Evolutionary conservation across 2,329 filamentous ascomycete species (phyloP).

Genomic region (Claviceps sp.): DNA sequence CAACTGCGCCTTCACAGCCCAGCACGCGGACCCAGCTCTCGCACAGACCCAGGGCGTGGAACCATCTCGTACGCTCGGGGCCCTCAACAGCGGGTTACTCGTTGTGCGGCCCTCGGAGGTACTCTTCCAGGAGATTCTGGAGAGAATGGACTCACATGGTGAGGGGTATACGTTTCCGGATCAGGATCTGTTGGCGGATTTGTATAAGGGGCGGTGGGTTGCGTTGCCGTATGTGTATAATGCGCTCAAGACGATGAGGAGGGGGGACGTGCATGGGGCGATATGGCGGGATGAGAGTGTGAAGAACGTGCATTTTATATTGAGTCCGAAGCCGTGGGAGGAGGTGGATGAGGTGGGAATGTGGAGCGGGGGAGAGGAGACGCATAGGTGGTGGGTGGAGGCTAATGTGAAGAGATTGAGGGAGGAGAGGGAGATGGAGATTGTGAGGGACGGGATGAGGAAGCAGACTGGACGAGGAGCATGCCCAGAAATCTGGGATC

Average conservation of each 20-base stretch:
- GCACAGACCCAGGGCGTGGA: conserved; percentile 33
- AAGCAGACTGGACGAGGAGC: background rate
- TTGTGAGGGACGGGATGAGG: conserved; percentile 12
- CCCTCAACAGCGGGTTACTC: conserved; percentile 39
- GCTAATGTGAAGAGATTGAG: conserved; percentile 30
- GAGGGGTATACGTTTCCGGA: conserved; percentile 43
- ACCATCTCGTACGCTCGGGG: conserved; percentile 28
- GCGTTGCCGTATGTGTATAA: conserved; percentile 48
- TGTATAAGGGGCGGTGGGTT: conserved; percentile 43
- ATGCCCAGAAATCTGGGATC: too few species aligned
- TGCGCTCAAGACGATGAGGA: conserved; percentile 46
- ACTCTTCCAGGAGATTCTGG: conserved; percentile 36
- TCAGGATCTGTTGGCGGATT: conserved; percentile 41
- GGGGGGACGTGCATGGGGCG: conserved; percentile 35
- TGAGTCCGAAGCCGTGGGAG: conserved; percentile 49
- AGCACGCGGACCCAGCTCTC: conserved; percentile 31
- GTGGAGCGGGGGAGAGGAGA: conserved; percentile 31
- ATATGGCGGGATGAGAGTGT: conserved; percentile 46
- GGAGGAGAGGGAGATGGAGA: conserved; percentile 25
- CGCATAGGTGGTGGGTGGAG: conserved; percentile 43
- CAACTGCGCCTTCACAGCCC: conserved; percentile 45
- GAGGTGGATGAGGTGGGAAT: conserved; percentile 31
- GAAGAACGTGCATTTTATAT: conserved; percentile 49
- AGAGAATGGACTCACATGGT: conserved; percentile 34
- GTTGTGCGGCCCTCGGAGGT: conserved; percentile 38